These are phyloP conservation scores for Suillus subalutaceus DNA, from an alignment of 768 basidiomycete genomes.

Conservation along the genomic window DNA sequence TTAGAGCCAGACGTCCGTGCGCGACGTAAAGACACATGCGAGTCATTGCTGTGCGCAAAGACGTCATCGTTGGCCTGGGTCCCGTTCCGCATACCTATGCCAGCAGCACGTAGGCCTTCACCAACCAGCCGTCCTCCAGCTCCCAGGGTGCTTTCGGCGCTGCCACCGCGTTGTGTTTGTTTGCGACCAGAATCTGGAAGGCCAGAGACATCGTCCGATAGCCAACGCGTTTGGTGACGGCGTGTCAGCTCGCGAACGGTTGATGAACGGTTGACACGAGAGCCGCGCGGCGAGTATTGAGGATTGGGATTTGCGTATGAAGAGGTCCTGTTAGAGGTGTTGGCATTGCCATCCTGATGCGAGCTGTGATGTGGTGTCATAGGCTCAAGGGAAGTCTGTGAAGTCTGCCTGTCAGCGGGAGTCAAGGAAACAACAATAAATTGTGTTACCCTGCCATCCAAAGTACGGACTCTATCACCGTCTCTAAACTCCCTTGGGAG, in stretches of 20 bases:
- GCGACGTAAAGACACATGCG: conserved; percentile 19
- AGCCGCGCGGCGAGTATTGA: conserved; percentile 33
- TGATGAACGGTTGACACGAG: conserved; percentile 41
- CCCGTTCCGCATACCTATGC: conserved; percentile 48
- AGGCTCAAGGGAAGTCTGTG: conserved; percentile 39
- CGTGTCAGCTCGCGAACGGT: conserved; percentile 52
- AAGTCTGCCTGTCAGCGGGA: conserved; percentile 2
- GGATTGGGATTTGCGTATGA: conserved; percentile 24
- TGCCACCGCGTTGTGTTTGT: conserved; percentile 65
- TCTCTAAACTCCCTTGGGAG: conserved; percentile 53
- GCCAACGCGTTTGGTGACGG: conserved; percentile 56
- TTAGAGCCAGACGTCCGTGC: conserved; percentile 14
- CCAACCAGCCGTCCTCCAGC: conserved; percentile 58
- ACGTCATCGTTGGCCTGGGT: conserved; percentile 39
- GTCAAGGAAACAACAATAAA: conserved; percentile 3
- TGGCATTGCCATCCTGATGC: conserved; percentile 28
- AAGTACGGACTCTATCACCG: conserved; percentile 29
- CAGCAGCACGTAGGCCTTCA: conserved; percentile 73
- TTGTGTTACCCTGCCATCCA: conserved; percentile 46
- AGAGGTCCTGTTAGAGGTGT: conserved; percentile 28
- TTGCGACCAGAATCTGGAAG: conserved; percentile 44
- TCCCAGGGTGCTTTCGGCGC: conserved; percentile 66
- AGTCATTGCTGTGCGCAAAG: conserved; percentile 33
- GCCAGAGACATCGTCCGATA: conserved; percentile 49
- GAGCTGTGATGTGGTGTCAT: conserved; percentile 39